Evolutionary conservation across 1,284 basidiomycete genomes (phyloP), one percentile per base, ranked within the genome.

Genomic region (Microbotryum silenes-acaulis): DNA sequence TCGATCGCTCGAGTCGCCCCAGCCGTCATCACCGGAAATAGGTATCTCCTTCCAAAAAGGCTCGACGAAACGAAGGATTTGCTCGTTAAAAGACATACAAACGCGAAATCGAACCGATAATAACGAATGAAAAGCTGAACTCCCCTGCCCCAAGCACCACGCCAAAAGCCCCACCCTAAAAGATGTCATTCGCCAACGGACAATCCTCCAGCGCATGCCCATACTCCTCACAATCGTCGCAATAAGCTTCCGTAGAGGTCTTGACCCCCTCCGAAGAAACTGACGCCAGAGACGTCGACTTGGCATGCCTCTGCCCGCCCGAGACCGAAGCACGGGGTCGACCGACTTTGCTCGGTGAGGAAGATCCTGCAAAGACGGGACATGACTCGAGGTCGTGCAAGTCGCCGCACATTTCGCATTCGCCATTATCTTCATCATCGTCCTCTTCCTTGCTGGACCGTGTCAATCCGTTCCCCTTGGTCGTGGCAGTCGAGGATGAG

Each of bases 401-500:
- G 66, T 81, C 79, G 74, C 89, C 87, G 75, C 89, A 91, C 48
- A 91, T 87, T 74, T 91, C 89, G 75, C 89, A 91, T 8, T 85
- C 80, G 27, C 79, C 77, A 53, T 74, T 75, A 23, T 66, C 72
- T 10, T 55, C 56, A 16, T 62, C 61, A 44, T 56, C 60, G 29
- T 56, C 58, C 27, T 51, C 60, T 52, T 54, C 25, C 42, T 54
- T 57, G 14, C 37, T 42, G 54, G 66, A 62, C 50, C 63, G 62
- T 21, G 60, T 20, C 18, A 31, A 8, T 20, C 48, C 49, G 33
- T 27, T 52, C 51, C 45, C 64, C 54, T 60, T 62, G 45, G 56
- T 6, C 56, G 31, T 61, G 25, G 48, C 57, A 12, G 31, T 56
- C 62, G 49, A 47, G 37, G 51, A 57, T 21, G 54, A 51, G 44